Evolutionary conservation across 202 grass and related monocot genomes (phyloP).

Genomic region (Setaria viridis): DNA sequence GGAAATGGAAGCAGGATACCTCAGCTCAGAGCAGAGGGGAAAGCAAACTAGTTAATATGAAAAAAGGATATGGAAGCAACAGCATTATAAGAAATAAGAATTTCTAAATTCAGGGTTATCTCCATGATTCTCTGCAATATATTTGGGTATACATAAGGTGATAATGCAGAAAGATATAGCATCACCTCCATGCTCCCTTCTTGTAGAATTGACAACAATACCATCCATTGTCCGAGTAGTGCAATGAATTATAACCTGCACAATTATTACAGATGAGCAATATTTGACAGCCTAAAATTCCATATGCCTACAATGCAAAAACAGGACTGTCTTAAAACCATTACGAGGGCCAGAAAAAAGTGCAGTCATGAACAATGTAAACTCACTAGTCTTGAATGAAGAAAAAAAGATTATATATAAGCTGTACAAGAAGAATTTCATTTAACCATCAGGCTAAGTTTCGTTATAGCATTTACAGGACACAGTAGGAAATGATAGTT

Average conservation of each 20-base stretch:
- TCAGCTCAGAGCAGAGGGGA: background rate
- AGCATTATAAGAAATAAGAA: background rate
- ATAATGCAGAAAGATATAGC: constrained; percentile 23
- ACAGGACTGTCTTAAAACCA: background rate
- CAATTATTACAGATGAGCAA: constrained; percentile 20
- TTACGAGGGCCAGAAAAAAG: background rate
- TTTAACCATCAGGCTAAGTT: background rate
- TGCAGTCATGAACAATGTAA: constrained; percentile 15
- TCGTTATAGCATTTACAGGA: background rate
- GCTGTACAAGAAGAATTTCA: background rate
- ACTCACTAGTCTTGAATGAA: background rate
- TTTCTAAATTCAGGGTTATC: background rate
- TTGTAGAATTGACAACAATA: constrained; percentile 78
- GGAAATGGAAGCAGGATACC: background rate
- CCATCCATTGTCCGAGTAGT: constrained; percentile 81
- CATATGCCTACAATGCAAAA: background rate
- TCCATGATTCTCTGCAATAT: constrained; percentile 4
- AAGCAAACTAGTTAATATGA: background rate
- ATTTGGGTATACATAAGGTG: constrained; percentile 18
- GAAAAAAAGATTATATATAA: background rate
- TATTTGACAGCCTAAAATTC: background rate
- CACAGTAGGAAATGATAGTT: background rate
- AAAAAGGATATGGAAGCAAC: constrained; percentile 13
- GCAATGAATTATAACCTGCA: constrained; percentile 89
- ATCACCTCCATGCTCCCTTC: constrained; percentile 84